Evolutionary conservation across 2,329 filamentous ascomycete genomes (phyloP).

Genomic region (Myriosclerotinia scirpicola): DNA sequence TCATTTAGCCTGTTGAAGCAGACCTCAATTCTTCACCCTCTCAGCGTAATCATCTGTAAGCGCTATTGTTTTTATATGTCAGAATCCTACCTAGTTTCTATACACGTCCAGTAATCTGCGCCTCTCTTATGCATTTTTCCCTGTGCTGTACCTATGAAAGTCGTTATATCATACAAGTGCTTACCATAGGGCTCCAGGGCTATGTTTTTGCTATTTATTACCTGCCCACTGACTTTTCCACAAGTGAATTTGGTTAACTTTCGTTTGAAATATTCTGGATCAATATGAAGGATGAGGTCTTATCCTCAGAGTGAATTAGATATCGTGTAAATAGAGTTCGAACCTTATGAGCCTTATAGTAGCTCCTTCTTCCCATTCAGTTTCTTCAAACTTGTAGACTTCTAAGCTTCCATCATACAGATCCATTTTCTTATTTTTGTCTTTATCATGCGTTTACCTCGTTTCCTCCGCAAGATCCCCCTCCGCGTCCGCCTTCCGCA

Average conservation of each 20-base stretch:
- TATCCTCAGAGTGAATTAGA: neutral
- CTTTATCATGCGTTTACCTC: neutral
- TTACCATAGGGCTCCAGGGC: neutral
- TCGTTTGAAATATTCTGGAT: no score
- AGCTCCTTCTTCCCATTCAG: neutral
- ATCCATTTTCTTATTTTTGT: neutral
- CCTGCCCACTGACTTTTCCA: neutral
- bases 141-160: neutral
- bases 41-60: neutral
- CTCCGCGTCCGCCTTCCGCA: neutral
- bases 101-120: neutral
- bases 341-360: neutral
- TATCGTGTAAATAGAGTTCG: neutral
- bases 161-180: neutral
- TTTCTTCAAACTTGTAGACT: neutral
- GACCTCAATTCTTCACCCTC: neutral
- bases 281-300: neutral
- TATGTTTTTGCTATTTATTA: neutral
- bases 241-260: no score
- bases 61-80: neutral
- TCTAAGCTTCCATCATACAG: neutral
- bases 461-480: neutral
- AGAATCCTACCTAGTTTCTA: neutral
- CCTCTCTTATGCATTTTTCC: neutral
- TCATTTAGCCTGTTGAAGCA: no score